Conservation (phyloP, 2,329 filamentous ascomycete genomes). For the Nigrospora oryzae region DNA sequence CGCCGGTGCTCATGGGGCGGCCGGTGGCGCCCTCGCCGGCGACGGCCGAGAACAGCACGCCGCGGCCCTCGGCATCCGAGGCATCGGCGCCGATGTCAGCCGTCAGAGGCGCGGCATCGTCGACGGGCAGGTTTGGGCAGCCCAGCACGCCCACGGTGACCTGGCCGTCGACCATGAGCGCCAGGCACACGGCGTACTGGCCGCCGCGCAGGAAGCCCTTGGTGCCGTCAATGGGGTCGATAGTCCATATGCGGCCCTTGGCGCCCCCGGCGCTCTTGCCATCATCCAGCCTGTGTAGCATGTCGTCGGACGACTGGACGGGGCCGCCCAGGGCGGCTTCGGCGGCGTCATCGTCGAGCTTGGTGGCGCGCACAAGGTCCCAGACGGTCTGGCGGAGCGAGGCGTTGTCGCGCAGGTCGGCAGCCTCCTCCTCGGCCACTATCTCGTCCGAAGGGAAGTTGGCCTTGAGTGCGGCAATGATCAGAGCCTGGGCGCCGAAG, state of each 20-base stretch:
- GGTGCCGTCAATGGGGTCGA: slow-evolving; percentile 96
- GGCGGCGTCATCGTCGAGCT: slow-evolving; percentile 56
- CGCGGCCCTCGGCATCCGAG: slow-evolving; percentile 65
- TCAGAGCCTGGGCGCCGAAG: slow-evolving; percentile 93
- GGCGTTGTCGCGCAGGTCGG: slow-evolving; percentile 63
- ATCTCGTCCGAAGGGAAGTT: slow-evolving; percentile 89
- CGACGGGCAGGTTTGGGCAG: slow-evolving; percentile 88
- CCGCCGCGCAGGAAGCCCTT: slow-evolving; percentile 94
- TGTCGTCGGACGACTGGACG: slow-evolving; percentile 54
- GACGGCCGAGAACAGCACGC: slow-evolving; percentile 83
- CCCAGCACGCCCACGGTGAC: slow-evolving; percentile 92
- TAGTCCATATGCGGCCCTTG: slow-evolving; percentile 81
- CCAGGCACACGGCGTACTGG: slow-evolving; percentile 94
- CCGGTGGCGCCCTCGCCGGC: slow-evolving; percentile 72
- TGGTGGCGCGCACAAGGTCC: slow-evolving; percentile 67
- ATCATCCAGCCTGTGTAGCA: slow-evolving; percentile 59
- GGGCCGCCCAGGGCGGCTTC: slow-evolving; percentile 63
- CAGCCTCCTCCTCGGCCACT: slow-evolving; percentile 91
- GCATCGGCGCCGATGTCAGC: slow-evolving; percentile 67
- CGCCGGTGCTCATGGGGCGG: slow-evolving; percentile 55
- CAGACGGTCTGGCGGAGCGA: slow-evolving; percentile 70
- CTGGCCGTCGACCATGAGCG: slow-evolving; percentile 83
- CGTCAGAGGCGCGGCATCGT: slow-evolving; percentile 65
- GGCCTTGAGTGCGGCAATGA: slow-evolving; percentile 81
- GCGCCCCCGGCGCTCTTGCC: slow-evolving; percentile 63